Base-by-base conservation (phyloP, 768 basidiomycete species). In the Chalciporus chontae region DNA sequence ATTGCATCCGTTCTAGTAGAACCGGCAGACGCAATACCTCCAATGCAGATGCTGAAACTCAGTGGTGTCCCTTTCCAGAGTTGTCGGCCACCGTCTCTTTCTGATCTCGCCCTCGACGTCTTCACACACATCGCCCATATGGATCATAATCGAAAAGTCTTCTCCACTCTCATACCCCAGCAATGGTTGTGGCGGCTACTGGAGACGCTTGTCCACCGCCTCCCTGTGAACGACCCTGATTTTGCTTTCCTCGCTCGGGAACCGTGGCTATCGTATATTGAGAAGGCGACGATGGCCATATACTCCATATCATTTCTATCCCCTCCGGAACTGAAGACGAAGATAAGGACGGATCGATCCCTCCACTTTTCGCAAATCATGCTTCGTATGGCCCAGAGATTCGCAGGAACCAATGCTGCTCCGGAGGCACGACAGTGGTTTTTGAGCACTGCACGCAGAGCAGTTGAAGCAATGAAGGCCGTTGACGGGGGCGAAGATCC, bases 291-390 rank as follows among this genome's bases (percentile, higher is more conserved):
- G 40, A 81, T 94, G 75, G 79, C 80, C n/a, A 77, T 96, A 37
- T 97, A 96, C 71, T 85, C 85, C 32, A 72, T 97, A 54, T 81
- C 85, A 19, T 97, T 93, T 74, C 73, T 94, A 47, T 81, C 92
- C 3, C 79, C 92, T 2, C 83, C 85, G 4, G 74, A 78, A 23
- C 62, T 94, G 54, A 93, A 94, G 71, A 73, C 76, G 47, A 77
- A 71, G 53, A 76, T 93, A 56, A 87, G 89, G 58, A 65, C 69
- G 9, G 80, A 90, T 63, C 76, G 79, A 44, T 70, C 71, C 36
- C 75, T 94, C 24, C 85, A 85, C 27, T 84, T 89, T 65, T 76
- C 81, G 45, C 74, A 74, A 39, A 74, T 91, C 29, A 77, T 94
- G 74, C 71, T 89, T 52, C 74, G 90, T 47, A 72, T 91, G 65